These are phyloP conservation scores for Ustulina deusta DNA, from an alignment of 2,329 filamentous ascomycete species.

Conservation along the genomic window DNA sequence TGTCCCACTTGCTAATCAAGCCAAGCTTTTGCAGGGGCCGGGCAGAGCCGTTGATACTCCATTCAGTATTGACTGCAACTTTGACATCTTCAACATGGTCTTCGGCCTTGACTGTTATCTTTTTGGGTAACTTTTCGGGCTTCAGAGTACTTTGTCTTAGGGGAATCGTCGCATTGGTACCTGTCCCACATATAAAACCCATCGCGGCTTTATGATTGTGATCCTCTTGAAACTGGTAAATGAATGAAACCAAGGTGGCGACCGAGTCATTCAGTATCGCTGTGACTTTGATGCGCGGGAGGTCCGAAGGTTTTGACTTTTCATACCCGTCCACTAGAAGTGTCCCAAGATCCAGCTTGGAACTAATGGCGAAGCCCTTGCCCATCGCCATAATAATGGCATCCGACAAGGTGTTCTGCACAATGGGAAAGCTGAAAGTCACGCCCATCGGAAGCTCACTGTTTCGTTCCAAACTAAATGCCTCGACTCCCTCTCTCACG, in stretches of 20 bases:
- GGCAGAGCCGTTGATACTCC: constrained; percentile 83
- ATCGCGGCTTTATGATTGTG: constrained; percentile 75
- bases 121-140: constrained; percentile 68
- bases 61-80: constrained; percentile 85
- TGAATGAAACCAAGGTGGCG: constrained; percentile 80
- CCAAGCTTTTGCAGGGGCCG: constrained; percentile 71
- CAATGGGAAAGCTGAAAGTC: constrained; percentile 78
- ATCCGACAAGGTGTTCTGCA: constrained; percentile 70
- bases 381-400: constrained; percentile 77
- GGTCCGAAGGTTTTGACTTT: constrained; percentile 56
- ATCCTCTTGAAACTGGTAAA: constrained; percentile 74
- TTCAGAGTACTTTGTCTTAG: constrained; percentile 73
- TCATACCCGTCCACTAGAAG: constrained; percentile 71
- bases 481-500: constrained; percentile 67
- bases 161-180: constrained; percentile 83
- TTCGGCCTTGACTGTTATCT: constrained; percentile 62
- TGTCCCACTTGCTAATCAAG: constrained; percentile 79
- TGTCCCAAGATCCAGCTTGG: constrained; percentile 70
- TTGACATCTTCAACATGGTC: constrained; percentile 65
- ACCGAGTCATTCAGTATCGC: constrained; percentile 87
- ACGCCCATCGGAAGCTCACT: constrained; percentile 72
- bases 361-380: constrained; percentile 72
- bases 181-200: constrained; percentile 85
- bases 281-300: constrained; percentile 76
- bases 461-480: constrained; percentile 56